Evolutionary conservation across 257 asterid species (phyloP).

Genomic region (Solanum piurae): DNA sequence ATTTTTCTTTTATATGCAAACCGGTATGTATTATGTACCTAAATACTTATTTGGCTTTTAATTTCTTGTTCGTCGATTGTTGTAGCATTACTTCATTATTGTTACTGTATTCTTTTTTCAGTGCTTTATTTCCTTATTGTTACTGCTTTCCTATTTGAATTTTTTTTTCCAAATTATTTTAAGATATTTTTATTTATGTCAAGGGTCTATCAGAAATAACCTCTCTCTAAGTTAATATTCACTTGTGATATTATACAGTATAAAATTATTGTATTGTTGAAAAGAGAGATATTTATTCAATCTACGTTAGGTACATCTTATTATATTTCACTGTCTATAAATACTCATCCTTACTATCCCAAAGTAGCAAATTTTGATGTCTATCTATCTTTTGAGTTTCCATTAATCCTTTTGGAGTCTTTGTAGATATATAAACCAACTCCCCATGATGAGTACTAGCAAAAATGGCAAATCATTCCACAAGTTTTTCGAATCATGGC

Average conservation of each 20-base stretch:
- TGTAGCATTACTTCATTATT: no score
- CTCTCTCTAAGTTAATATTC: background rate
- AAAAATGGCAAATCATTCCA: constrained; percentile 14
- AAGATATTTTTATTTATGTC: fast-evolving
- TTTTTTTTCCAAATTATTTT: no score
- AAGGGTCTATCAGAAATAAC: background rate
- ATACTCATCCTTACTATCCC: background rate
- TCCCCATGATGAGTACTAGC: background rate
- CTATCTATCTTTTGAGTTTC: background rate
- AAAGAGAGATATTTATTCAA: background rate
- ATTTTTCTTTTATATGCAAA: background rate
- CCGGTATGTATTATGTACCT: background rate
- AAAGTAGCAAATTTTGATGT: background rate
- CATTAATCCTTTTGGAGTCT: background rate
- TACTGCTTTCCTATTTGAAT: background rate
- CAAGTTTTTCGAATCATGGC: constrained; percentile 41
- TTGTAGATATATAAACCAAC: background rate
- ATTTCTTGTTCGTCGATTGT: background rate
- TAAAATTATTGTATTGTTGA: no score
- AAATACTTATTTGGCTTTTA: background rate
- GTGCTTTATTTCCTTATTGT: background rate
- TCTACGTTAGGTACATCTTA: background rate
- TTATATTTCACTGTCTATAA: background rate
- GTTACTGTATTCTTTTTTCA: background rate
- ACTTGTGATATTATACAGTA: background rate